Conservation (phyloP, 2,329 filamentous ascomycete genomes). For the Domatiomyces catenatus region DNA sequence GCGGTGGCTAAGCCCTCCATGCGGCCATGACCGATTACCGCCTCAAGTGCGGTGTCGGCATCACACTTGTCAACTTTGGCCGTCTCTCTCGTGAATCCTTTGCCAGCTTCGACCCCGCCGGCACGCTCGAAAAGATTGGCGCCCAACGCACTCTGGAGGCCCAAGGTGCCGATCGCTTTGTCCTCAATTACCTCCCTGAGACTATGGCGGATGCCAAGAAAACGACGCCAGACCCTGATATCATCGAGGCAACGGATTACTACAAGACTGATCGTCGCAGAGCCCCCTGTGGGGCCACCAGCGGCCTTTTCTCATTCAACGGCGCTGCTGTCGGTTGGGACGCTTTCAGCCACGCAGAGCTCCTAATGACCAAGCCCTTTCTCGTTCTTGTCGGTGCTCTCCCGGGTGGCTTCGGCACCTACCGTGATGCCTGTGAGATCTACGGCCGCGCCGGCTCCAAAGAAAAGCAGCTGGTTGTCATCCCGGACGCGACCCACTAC, state of each 20-base stretch:
- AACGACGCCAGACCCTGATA: constrained; percentile 6
- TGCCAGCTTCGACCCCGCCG: constrained; percentile 5
- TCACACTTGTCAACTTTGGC: not conserved
- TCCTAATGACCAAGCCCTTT: constrained; percentile 12
- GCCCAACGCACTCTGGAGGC: constrained; percentile 12
- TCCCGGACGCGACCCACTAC: constrained; percentile 10
- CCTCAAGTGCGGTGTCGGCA: constrained; percentile 16
- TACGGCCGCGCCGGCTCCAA: constrained; percentile 11
- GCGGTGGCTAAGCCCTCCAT: constrained; percentile 22
- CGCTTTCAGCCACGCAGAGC: constrained; percentile 10
- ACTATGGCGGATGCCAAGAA: constrained; percentile 3
- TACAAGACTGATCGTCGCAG: constrained; percentile 9
- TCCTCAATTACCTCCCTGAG: constrained; percentile 9
- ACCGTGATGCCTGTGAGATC: constrained; percentile 14
- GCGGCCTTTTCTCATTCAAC: constrained; percentile 12
- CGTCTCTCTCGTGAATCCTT: constrained; percentile 6
- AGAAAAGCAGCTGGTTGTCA: constrained; percentile 9
- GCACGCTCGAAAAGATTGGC: constrained; percentile 11
- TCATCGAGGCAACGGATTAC: constrained; percentile 10
- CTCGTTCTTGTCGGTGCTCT: constrained; percentile 11
- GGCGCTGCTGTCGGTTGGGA: constrained; percentile 10
- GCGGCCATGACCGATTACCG: constrained; percentile 25
- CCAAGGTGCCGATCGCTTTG: constrained; percentile 10
- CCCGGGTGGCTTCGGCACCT: constrained; percentile 12
- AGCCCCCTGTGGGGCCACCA: constrained; percentile 4